These are phyloP conservation scores for Trichophyton mentagrophytes DNA, from an alignment of 2,329 filamentous ascomycete genomes.

Conservation along the genomic window DNA sequence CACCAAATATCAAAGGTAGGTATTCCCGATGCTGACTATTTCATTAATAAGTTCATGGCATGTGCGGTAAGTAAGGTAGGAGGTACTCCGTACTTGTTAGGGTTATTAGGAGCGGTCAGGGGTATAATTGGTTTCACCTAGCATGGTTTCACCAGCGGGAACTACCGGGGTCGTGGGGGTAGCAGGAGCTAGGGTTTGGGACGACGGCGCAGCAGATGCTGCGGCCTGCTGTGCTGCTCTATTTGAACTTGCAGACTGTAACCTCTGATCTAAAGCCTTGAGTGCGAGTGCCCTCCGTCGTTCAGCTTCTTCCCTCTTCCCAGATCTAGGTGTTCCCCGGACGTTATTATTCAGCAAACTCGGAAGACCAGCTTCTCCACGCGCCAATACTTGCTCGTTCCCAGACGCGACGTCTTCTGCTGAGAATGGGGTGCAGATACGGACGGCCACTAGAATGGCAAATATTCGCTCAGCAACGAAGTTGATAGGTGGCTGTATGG, in stretches of 20 bases:
- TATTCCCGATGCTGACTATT: neutral
- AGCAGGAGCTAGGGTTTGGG: slow-evolving; percentile 35
- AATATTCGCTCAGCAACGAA: slow-evolving; percentile 65
- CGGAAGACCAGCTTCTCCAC: slow-evolving; percentile 49
- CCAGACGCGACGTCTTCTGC: slow-evolving; percentile 63
- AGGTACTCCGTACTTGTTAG: no score
- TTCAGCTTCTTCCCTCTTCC: slow-evolving; percentile 82
- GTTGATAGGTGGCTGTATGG: slow-evolving; percentile 63
- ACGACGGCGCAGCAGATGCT: slow-evolving; percentile 33
- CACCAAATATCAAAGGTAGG: neutral
- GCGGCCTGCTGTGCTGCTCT: slow-evolving; percentile 29
- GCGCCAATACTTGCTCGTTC: slow-evolving; percentile 56
- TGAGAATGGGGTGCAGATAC: slow-evolving; percentile 74
- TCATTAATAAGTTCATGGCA: neutral
- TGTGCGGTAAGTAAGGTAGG: neutral
- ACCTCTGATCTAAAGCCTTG: slow-evolving; percentile 78
- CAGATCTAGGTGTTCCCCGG: slow-evolving; percentile 34
- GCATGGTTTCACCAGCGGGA: slow-evolving; percentile 43
- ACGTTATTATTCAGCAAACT: slow-evolving; percentile 43
- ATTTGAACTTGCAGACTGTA: slow-evolving; percentile 64
- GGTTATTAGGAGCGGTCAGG: slow-evolving; percentile 41
- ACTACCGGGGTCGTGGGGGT: slow-evolving; percentile 45
- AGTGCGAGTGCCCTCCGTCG: slow-evolving; percentile 76
- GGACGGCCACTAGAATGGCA: slow-evolving; percentile 57
- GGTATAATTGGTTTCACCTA: slow-evolving; percentile 59